phyloP scores from a whole-genome alignment of 2,329 filamentous ascomycete species.

The Phaeoacremonium minimum region DNA sequence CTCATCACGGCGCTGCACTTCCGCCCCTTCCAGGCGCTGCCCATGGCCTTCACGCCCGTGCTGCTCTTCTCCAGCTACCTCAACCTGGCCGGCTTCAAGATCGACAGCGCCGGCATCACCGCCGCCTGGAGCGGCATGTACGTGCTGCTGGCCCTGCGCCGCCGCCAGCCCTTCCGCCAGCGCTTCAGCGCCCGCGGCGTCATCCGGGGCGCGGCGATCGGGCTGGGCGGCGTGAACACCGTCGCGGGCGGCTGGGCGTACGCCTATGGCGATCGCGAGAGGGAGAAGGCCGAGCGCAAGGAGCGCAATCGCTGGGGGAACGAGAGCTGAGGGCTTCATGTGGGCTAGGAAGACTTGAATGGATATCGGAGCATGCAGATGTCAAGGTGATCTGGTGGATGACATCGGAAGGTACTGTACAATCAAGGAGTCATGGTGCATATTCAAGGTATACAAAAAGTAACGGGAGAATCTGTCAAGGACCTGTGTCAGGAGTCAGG shows the following conservation, averaged over 20 bases:
- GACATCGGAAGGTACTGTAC: too few species aligned
- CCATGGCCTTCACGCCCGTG: constrained; percentile 45
- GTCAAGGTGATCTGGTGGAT: too few species aligned
- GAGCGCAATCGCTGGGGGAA: constrained; percentile 48
- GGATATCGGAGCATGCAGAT: too few species aligned
- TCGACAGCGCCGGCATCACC: constrained; percentile 50
- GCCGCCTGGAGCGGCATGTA: constrained; percentile 56
- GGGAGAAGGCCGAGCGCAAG: constrained; percentile 41
- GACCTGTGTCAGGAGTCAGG: too few species aligned
- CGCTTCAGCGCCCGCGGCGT: constrained; percentile 42
- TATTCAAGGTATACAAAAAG: too few species aligned
- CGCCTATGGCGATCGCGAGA: constrained; percentile 42
- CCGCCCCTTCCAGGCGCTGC: constrained; percentile 45
- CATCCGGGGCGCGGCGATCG: constrained; percentile 47
- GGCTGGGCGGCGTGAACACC: constrained; percentile 42
- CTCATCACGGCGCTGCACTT: constrained; percentile 52
- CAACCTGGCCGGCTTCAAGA: constrained; percentile 55
- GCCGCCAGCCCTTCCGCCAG: constrained; percentile 26
- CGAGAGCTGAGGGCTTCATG: constrained; percentile 12
- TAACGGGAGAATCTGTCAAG: too few species aligned
- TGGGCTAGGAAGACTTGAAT: constrained; percentile 1
- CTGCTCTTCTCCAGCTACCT: constrained; percentile 55
- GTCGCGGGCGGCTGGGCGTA: constrained; percentile 49
- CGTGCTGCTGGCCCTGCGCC: constrained; percentile 47
- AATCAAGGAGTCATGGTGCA: too few species aligned